phyloP scores from a whole-genome alignment of 192 early-diverging fungal genomes.

The Backusella luteola region DNA sequence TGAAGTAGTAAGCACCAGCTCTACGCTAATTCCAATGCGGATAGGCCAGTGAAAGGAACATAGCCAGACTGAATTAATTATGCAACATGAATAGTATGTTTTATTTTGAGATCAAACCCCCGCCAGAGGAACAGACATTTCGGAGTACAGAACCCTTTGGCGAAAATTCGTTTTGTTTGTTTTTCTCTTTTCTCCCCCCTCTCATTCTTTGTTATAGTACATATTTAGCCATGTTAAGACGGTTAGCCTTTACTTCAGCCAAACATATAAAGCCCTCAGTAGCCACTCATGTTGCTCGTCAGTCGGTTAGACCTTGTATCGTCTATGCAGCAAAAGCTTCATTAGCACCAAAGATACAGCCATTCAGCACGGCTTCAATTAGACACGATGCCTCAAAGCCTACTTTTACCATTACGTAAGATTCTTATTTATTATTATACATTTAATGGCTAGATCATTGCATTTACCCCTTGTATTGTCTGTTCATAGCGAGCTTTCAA shows the following conservation, averaged over 20 bases:
- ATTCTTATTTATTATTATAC: neutral
- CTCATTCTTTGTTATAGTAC: neutral
- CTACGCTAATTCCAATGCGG: neutral
- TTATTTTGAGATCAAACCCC: neutral
- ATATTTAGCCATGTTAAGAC: neutral
- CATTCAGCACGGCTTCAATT: neutral
- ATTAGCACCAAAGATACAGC: neutral
- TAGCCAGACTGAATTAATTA: neutral
- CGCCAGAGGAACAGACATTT: neutral
- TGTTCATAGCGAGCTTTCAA: conserved; percentile 42
- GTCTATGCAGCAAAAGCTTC: neutral
- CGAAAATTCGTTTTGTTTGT: neutral
- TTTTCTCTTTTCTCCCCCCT: neutral
- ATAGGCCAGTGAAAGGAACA: neutral
- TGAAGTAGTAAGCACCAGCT: no score
- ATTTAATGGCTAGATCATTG: neutral
- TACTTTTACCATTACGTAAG: conserved; percentile 12
- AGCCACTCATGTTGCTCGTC: neutral
- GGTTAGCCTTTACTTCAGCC: neutral
- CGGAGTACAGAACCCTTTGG: neutral
- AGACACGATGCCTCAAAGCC: neutral
- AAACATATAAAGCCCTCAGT: neutral
- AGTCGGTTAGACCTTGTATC: neutral
- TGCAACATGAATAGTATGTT: no score
- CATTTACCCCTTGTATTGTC: no score